A percentile compares a stretch with the other conserved stretches of the same genome.
phyloP scores from a whole-genome alignment of 305 asterid species.

The Coffea humblotiana region DNA sequence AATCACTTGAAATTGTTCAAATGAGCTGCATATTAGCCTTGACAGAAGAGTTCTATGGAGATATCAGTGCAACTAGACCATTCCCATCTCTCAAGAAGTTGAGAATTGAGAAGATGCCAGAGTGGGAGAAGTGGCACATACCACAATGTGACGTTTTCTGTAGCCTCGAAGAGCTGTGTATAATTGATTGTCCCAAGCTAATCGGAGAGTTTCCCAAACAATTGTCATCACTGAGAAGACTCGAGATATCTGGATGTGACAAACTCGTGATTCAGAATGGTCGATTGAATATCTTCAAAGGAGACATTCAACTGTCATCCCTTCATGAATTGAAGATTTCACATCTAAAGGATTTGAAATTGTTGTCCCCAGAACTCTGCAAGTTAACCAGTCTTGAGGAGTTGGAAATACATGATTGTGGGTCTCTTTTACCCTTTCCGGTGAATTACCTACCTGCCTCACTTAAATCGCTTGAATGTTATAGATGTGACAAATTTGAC shows the following conservation, averaged over 20 bases:
- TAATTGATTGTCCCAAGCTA: constrained; percentile 18
- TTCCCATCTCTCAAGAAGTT: constrained; percentile 20
- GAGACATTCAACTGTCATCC: constrained; percentile 37
- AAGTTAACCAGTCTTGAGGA: background rate
- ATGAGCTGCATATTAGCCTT: background rate
- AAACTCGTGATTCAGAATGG: background rate
- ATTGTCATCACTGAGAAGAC: background rate
- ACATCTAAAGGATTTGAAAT: background rate
- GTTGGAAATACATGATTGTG: background rate
- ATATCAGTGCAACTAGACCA: background rate
- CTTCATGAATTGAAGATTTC: constrained; percentile 49
- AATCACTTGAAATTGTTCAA: too few relatives aligned
- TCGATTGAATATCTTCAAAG: background rate
- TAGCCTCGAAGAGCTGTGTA: background rate
- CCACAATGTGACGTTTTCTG: constrained; percentile 14
- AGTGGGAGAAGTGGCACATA: constrained; percentile 22
- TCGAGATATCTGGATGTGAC: background rate
- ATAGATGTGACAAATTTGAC: constrained; percentile 48
- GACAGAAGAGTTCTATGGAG: background rate
- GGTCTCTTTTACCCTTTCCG: background rate
- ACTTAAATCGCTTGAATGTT: constrained; percentile 1
- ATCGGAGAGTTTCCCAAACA: constrained; percentile 13
- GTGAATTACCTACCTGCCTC: constrained; percentile 1
- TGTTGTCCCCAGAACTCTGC: background rate
- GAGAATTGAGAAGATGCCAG: constrained; percentile 19